Evolutionary conservation across 345 rosid species (phyloP).

Genomic region (Hevea brasiliensis): DNA sequence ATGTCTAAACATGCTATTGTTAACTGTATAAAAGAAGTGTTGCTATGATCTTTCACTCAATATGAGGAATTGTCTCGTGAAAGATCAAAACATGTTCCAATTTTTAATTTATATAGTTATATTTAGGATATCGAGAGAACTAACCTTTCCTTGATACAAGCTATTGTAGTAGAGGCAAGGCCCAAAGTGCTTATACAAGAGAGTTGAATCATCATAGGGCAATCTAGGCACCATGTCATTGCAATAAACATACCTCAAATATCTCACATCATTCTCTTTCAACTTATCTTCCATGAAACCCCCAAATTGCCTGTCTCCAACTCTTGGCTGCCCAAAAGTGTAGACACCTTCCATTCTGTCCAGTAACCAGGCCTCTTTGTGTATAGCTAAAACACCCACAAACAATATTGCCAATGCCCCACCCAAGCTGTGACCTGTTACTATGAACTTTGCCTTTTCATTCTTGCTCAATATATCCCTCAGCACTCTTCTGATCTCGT

Average conservation of each 20-base stretch:
- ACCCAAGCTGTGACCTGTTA: slow-evolving; percentile 29
- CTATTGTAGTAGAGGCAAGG: slow-evolving; percentile 16
- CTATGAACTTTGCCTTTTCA: slow-evolving; percentile 18
- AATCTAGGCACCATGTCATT: slow-evolving; percentile 26
- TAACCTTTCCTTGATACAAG: slow-evolving; percentile 31
- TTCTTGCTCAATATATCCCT: slow-evolving; percentile 4
- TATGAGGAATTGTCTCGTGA: too few relatives aligned
- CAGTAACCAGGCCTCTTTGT: slow-evolving; percentile 7
- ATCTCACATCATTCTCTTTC: slow-evolving; percentile 3
- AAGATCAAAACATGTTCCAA: too few relatives aligned
- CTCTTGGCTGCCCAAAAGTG: slow-evolving; percentile 29
- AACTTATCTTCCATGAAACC: slow-evolving; percentile 10
- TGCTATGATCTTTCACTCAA: too few relatives aligned
- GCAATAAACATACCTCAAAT: slow-evolving; percentile 21
- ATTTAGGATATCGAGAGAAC: slow-evolving; percentile 1
- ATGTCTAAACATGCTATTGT: too few relatives aligned
- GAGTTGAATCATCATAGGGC: slow-evolving; percentile 20
- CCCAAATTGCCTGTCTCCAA: slow-evolving; percentile 20
- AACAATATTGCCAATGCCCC: slow-evolving; percentile 29
- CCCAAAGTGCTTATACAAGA: slow-evolving; percentile 23
- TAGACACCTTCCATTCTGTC: slow-evolving; percentile 26
- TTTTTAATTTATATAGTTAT: too few relatives aligned
- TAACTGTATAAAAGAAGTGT: too few relatives aligned
- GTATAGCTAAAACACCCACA: slow-evolving; percentile 11
- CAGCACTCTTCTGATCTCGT: slow-evolving; percentile 16